Conservation (phyloP, 257 asterid species). For the Penstemon eatonii region DNA sequence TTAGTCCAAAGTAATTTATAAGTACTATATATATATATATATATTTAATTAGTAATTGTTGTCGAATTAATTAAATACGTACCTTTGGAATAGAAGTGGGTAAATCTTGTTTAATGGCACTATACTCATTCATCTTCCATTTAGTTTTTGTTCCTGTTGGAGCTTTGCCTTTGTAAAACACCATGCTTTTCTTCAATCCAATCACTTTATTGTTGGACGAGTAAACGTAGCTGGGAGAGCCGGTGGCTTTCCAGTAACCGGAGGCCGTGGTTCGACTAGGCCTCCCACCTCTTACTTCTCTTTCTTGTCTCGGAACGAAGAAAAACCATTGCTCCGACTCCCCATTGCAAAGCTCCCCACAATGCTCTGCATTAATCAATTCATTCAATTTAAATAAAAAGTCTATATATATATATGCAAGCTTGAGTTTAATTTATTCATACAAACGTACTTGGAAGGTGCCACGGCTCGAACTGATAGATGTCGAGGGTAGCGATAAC, state of each 20-base stretch:
- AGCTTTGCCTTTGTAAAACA: slow-evolving; percentile 74
- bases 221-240: slow-evolving; percentile 72
- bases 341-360: slow-evolving; percentile 66
- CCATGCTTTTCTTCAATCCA: slow-evolving; percentile 79
- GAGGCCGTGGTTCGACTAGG: slow-evolving; percentile 62
- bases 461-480: slow-evolving; percentile 64
- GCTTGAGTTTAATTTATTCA: no score
- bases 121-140: slow-evolving; percentile 84
- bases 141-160: slow-evolving; percentile 66
- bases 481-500: slow-evolving; percentile 65
- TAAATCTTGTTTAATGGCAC: slow-evolving; percentile 53
- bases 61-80: not conserved
- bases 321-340: slow-evolving; percentile 86
- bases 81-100: slow-evolving; percentile 52
- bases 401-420: no score
- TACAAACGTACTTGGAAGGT: slow-evolving; percentile 56
- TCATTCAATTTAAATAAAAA: no score
- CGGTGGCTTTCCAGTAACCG: slow-evolving; percentile 94
- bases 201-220: slow-evolving; percentile 55
- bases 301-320: slow-evolving; percentile 62
- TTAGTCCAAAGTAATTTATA: not conserved
- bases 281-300: slow-evolving; percentile 72
- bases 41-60: not conserved
- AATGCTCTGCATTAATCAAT: slow-evolving; percentile 33
- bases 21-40: not conserved